These are phyloP conservation scores for Dichotomocladium elegans DNA, from an alignment of 371 early-diverging fungal species.

Conservation along the genomic window DNA sequence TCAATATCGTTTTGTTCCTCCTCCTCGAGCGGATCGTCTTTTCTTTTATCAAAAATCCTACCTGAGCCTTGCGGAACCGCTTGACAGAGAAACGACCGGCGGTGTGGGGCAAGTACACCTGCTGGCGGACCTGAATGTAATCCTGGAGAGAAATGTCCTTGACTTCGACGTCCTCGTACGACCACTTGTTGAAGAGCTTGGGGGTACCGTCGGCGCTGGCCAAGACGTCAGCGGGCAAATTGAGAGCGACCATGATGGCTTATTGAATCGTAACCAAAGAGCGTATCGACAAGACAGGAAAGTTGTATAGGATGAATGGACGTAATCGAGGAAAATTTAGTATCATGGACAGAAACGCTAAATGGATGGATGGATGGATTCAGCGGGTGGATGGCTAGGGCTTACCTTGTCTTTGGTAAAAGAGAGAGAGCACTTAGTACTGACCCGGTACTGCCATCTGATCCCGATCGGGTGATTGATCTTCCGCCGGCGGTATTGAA, in stretches of 20 bases:
- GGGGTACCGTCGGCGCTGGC: constrained; percentile 61
- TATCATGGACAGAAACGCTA: neutral
- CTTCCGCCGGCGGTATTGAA: too few relatives aligned
- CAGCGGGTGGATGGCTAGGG: neutral
- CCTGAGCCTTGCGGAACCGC: constrained; percentile 98
- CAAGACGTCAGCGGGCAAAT: constrained; percentile 62
- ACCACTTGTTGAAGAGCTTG: constrained; percentile 93
- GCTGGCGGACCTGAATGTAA: constrained; percentile 92
- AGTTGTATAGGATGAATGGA: neutral
- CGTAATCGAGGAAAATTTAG: neutral
- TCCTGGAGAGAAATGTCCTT: constrained; percentile 95
- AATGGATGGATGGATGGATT: constrained; percentile 1
- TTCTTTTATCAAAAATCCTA: constrained; percentile 12
- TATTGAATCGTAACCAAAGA: neutral
- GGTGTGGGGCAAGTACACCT: constrained; percentile 97
- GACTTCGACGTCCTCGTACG: constrained; percentile 93
- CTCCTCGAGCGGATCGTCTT: neutral
- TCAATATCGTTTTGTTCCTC: neutral
- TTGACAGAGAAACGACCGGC: constrained; percentile 97
- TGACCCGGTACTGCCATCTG: too few relatives aligned
- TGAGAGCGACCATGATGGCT: constrained; percentile 57
- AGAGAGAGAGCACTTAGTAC: too few relatives aligned
- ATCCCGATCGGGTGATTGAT: too few relatives aligned
- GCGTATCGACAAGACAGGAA: neutral
- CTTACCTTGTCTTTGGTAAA: too few relatives aligned